Percentiles rank a stretch among this genome's conserved stretches.
Conservation (phyloP, 805 yeast species). For the Candida maesae region DNA sequence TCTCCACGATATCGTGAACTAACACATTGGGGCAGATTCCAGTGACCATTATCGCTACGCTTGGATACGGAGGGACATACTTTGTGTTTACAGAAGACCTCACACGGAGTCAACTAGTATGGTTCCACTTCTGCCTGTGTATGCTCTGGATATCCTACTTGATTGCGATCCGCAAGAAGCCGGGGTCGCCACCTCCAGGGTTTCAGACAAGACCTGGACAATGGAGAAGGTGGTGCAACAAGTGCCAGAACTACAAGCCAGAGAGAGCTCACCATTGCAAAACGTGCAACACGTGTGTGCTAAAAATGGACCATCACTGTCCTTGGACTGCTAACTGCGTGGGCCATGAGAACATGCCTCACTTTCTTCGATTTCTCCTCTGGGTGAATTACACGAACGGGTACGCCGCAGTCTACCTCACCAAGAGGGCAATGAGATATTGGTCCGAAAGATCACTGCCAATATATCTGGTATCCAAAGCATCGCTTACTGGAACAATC, state of each 20-base stretch:
- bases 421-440: conserved; percentile 36
- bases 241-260: conserved; percentile 72
- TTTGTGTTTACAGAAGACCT: conserved; percentile 48
- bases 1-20: too few species aligned
- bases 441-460: conserved; percentile 53
- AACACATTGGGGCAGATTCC: conserved; percentile 52
- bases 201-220: conserved; percentile 42
- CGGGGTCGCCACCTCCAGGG: conserved; percentile 63
- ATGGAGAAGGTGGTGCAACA: conserved; percentile 70
- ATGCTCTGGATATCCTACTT: conserved; percentile 73
- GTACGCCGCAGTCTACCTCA: conserved; percentile 41
- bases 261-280: conserved; percentile 86
- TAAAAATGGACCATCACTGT: conserved; percentile 90
- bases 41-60: conserved; percentile 45
- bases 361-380: conserved; percentile 69
- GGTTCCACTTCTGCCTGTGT: conserved; percentile 43
- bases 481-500: conserved; percentile 53
- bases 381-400: conserved; percentile 58
- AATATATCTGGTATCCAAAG: conserved; percentile 46
- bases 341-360: conserved; percentile 73
- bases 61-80: conserved; percentile 62
- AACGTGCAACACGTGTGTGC: conserved; percentile 66
- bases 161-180: conserved; percentile 59
- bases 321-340: conserved; percentile 95
- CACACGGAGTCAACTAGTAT: conserved; percentile 35